Evolutionary conservation across 768 basidiomycete genomes (phyloP).

Genomic region (Xerocomellus chrysenteron): DNA sequence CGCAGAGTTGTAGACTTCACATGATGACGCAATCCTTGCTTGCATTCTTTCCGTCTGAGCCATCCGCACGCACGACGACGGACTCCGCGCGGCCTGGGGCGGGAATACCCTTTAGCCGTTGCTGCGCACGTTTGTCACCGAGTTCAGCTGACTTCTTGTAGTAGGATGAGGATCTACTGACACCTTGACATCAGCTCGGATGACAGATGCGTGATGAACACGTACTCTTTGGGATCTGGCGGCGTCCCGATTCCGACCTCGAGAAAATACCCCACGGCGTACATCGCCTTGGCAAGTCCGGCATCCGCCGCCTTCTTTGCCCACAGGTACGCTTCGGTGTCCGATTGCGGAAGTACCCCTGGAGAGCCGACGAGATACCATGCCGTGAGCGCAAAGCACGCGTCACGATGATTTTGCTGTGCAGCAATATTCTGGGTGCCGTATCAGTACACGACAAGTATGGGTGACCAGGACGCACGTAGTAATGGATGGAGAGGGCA

Average conservation of each 20-base stretch:
- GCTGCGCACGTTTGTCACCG: slow-evolving; percentile 90
- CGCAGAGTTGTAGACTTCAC: slow-evolving; percentile 42
- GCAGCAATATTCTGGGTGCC: slow-evolving; percentile 89
- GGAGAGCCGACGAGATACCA: slow-evolving; percentile 99
- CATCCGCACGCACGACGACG: slow-evolving; percentile 55
- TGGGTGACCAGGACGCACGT: slow-evolving; percentile 57
- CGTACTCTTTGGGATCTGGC: slow-evolving; percentile 65
- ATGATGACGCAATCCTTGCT: slow-evolving; percentile 88
- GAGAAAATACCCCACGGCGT: slow-evolving; percentile 95
- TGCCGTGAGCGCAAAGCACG: slow-evolving; percentile 96
- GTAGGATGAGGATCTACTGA: slow-evolving; percentile 64
- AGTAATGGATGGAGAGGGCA: slow-evolving; percentile 97
- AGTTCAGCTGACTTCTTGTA: slow-evolving; percentile 90
- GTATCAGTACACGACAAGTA: slow-evolving; percentile 15
- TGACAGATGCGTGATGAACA: slow-evolving; percentile 18
- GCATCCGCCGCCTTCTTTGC: slow-evolving; percentile 92
- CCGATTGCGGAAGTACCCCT: slow-evolving; percentile 95
- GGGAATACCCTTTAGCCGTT: slow-evolving; percentile 69
- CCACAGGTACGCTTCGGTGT: slow-evolving; percentile 98
- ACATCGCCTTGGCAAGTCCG: slow-evolving; percentile 93
- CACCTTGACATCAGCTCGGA: neutral
- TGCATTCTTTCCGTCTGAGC: slow-evolving; percentile 48
- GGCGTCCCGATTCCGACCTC: slow-evolving; percentile 91
- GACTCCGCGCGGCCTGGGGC: slow-evolving; percentile 61
- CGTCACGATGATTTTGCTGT: slow-evolving; percentile 94